Base-by-base conservation (phyloP, 78 protist genomes). In the Dictyostelium purpureum region DNA sequence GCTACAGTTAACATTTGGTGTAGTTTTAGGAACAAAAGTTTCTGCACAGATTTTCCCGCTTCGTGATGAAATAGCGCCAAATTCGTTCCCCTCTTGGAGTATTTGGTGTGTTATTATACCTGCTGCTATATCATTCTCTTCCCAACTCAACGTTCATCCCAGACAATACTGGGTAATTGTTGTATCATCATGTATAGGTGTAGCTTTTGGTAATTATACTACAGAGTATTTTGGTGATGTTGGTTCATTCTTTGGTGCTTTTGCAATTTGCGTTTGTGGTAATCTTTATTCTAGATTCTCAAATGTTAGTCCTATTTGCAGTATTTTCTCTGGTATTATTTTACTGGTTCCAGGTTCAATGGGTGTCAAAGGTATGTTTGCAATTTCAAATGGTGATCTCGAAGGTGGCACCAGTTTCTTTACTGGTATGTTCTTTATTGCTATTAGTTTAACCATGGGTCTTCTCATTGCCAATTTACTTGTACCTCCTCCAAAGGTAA, bases 301-400 rank as follows among this genome's bases (percentile, higher is more conserved):
- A 14, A 85, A 85, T 33, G 52, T 57, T 21, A 14, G 74, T 5
- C 66, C 92, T 0, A 76, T 56, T 0, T 81, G 71, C 2, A 81
- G 82, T 9, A 85, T 85, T 38, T 40, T 85, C 74, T 63, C 92
- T 6, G 92, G 92, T 73, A 85, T 85, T 31, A 66, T 85, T 38
- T 67, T 85, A 63, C 43, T 85, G 66, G 92, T 85, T 33, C 92
- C 92, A 33, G 92, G 92, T 24, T 40, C 63, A 14, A 85, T 85
- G 81, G 92, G 92, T 42, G 82, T 85, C 6, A 85, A 69, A 59
- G 92, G 92, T 12, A 24, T 85, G 3, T 49, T 85, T 31, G 56
- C 80, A 21, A 61, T 69, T 1, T 71, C 82, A 6, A 49, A 31
- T 40, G 92, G 92, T 12, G 79, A 85, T 35, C 37, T 74, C 12